Base-by-base conservation (phyloP, 164 flowering plant species). In the Nymphaea thermarum region DNA sequence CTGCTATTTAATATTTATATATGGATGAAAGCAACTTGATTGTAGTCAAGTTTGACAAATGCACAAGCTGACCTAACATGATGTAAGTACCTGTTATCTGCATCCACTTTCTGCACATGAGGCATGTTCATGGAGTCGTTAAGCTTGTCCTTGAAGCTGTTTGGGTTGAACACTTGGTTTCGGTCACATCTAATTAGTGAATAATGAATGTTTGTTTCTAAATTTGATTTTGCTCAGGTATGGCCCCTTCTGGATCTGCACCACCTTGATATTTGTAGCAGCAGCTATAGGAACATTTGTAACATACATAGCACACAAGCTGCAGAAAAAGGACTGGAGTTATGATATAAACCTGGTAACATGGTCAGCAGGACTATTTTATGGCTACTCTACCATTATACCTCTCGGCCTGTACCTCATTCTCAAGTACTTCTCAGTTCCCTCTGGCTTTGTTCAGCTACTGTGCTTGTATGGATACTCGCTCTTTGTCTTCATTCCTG, bases 171-270 rank as follows among this genome's bases (percentile, higher is more conserved):
- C 36, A 25, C 36, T 25, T 25, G 36, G 36, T 25, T 25, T 25
- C 36, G 36, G 36, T 25, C 36, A 25, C 36, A 25, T 25, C 36
- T 25, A 25, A 25, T 25, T 25, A 25, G 36, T 25, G 36, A 25
- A 1, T 25, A 1, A 25, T 25, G 0, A 25, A 25, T 25, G 36
- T 25, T 25, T 25, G 36, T 25, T 25, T 25, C 36, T 25, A 25
- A 25, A 25, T 25, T 25, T 25, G 36, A 25, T 25, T 51, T 10
- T 51, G 11, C 64, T 17, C 86, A 95, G 99, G 86, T 95, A 92
- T 72, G 99, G 99, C 42, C 99, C 99, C 62, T 95, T 95, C 76
- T 95, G 99, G 99, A 90, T 95, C 72, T 90, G 96, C 85, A 83
- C 96, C 25, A 90, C 98, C 65, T 76, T 95, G 63, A 92, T 95